Evolutionary conservation across 768 basidiomycete genomes (phyloP).

Genomic region (Mycena chlorophos): DNA sequence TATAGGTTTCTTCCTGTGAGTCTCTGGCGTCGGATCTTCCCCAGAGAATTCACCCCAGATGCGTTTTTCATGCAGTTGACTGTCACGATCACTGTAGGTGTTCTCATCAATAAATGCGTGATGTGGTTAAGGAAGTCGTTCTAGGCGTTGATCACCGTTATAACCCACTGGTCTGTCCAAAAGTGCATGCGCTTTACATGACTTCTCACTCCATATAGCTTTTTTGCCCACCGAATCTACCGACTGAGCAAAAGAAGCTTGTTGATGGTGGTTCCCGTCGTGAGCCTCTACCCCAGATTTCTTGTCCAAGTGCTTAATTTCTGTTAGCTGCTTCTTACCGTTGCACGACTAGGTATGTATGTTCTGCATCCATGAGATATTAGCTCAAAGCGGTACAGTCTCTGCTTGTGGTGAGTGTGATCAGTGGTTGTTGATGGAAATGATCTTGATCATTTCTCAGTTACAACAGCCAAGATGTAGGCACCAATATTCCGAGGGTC

Average conservation of each 20-base stretch:
- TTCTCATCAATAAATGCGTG: neutral
- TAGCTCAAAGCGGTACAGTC: neutral
- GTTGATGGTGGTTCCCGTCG: conserved; percentile 25
- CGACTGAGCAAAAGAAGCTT: conserved; percentile 30
- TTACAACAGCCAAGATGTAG: conserved; percentile 28
- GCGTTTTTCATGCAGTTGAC: conserved; percentile 17
- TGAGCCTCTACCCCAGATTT: conserved; percentile 1
- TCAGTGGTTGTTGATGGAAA: neutral
- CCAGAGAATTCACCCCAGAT: neutral
- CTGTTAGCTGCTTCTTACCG: conserved; percentile 21
- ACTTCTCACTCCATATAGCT: conserved; percentile 23
- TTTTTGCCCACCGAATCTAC: conserved; percentile 37
- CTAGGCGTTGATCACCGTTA: conserved; percentile 42
- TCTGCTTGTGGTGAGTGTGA: neutral
- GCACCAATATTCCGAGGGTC: neutral
- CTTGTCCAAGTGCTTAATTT: neutral
- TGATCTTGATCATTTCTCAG: conserved; percentile 5
- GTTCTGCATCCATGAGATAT: neutral
- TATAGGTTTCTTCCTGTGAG: conserved; percentile 13
- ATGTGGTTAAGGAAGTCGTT: neutral
- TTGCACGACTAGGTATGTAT: conserved; percentile 25
- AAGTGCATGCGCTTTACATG: neutral
- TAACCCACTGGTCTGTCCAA: conserved; percentile 41
- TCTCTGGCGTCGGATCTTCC: too few species aligned
- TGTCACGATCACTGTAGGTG: conserved; percentile 30